Percentiles rank a stretch among this genome's conserved stretches.
Conservation (phyloP, 2,329 filamentous ascomycete species). For the Calonectria honghensis region DNA sequence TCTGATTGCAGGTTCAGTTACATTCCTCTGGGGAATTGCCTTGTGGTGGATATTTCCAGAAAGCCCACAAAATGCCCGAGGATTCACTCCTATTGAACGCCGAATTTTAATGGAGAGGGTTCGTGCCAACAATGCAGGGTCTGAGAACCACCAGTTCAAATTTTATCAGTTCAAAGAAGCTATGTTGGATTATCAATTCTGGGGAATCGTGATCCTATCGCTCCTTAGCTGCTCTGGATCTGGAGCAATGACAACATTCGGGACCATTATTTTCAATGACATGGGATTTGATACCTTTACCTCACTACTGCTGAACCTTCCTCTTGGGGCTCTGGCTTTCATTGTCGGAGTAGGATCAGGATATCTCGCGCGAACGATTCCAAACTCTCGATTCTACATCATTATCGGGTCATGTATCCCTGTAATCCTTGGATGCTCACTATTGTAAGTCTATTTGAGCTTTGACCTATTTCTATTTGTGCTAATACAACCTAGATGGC, state of each 20-base stretch:
- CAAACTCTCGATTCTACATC: conserved; percentile 54
- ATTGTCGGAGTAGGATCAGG: conserved; percentile 57
- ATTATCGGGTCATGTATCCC: conserved; percentile 53
- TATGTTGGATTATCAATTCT: conserved; percentile 55
- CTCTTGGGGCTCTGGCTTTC: conserved; percentile 58
- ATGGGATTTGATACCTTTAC: conserved; percentile 59
- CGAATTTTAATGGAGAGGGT: conserved; percentile 53
- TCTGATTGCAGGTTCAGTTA: conserved; percentile 59
- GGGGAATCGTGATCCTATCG: conserved; percentile 55
- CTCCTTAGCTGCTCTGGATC: conserved; percentile 56
- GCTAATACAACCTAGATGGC: conserved; percentile 43
- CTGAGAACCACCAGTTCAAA: conserved; percentile 54
- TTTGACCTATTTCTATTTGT: too few relatives aligned
- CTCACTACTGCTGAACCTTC: conserved; percentile 58
- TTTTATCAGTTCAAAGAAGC: conserved; percentile 55
- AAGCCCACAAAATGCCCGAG: conserved; percentile 55
- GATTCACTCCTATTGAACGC: conserved; percentile 56
- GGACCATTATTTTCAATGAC: conserved; percentile 57
- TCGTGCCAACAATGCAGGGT: conserved; percentile 55
- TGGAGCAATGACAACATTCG: conserved; percentile 56
- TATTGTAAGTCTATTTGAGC: conserved; percentile 49
- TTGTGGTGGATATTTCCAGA: conserved; percentile 57
- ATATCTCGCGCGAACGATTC: conserved; percentile 52
- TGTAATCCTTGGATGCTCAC: conserved; percentile 55
- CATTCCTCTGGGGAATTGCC: conserved; percentile 52